Conservation (phyloP, 2,329 filamentous ascomycete genomes). For the Trichoderma harzianum region DNA sequence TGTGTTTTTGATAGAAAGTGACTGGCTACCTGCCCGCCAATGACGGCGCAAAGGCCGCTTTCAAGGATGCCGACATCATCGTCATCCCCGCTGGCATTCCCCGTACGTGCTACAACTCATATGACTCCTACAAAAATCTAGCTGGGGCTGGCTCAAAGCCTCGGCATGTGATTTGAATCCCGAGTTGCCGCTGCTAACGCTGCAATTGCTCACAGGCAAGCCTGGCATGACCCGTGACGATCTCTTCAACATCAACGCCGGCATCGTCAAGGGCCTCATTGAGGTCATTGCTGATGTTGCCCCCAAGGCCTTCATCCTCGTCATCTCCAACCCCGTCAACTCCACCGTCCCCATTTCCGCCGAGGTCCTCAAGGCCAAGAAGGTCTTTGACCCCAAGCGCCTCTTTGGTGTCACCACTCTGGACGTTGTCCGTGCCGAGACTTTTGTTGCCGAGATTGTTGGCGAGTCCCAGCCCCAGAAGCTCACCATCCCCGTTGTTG, state of each 20-base stretch:
- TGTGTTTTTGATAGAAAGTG: slow-evolving; percentile 60
- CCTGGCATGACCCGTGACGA: slow-evolving; percentile 99
- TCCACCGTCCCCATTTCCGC: slow-evolving; percentile 96
- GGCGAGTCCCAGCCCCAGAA: slow-evolving; percentile 80
- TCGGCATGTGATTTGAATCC: not conserved
- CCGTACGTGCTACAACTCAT: slow-evolving; percentile 55
- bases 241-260: slow-evolving; percentile 99
- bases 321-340: slow-evolving; percentile 99
- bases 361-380: slow-evolving; percentile 90
- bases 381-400: slow-evolving; percentile 90
- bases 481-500: slow-evolving; percentile 85
- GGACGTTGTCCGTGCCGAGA: slow-evolving; percentile 96
- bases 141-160: not conserved
- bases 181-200: slow-evolving; percentile 21
- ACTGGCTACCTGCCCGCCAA: slow-evolving; percentile 84
- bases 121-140: not conserved
- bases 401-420: slow-evolving; percentile 98
- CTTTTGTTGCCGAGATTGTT: slow-evolving; percentile 82
- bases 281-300: slow-evolving; percentile 82
- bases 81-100: slow-evolving; percentile 98
- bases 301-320: slow-evolving; percentile 90
- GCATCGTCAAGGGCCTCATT: slow-evolving; percentile 92
- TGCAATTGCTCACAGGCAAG: slow-evolving; percentile 64
- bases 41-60: slow-evolving; percentile 78
- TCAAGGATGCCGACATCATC: slow-evolving; percentile 92